A percentile compares a stretch with the other conserved stretches of the same genome.
Conservation (phyloP, 768 basidiomycete genomes). For the Phlebiopsis flavidoalba region DNA sequence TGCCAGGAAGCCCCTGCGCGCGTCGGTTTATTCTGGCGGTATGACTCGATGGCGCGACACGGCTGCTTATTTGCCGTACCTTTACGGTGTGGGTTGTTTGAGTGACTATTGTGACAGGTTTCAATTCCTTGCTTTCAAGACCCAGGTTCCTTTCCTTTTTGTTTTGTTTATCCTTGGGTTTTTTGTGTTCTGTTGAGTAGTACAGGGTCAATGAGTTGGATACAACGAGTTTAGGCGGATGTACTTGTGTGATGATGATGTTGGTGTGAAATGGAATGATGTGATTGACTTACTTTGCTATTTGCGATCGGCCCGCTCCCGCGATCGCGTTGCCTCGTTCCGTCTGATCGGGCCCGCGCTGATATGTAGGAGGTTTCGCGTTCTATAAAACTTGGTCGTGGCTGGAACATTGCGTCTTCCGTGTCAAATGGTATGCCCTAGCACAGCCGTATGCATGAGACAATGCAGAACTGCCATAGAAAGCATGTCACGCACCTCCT, state of each 20-base stretch:
- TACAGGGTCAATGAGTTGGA: too few relatives aligned
- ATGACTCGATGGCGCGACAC: slow-evolving; percentile 43
- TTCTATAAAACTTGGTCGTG: slow-evolving; percentile 36
- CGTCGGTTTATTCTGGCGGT: slow-evolving; percentile 79
- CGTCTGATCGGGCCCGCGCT: neutral
- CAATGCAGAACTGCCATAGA: neutral
- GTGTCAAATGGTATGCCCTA: slow-evolving; percentile 75
- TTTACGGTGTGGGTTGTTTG: too few relatives aligned
- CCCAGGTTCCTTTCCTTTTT: too few relatives aligned
- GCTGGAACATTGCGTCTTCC: slow-evolving; percentile 77
- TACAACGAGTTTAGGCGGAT: too few relatives aligned
- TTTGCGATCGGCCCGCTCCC: too few relatives aligned
- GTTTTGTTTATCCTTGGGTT: too few relatives aligned
- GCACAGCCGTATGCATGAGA: neutral
- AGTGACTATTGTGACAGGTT: neutral
- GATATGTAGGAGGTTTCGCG: slow-evolving; percentile 6
- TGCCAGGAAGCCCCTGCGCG: slow-evolving; percentile 73
- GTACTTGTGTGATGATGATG: too few relatives aligned
- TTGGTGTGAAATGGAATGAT: too few relatives aligned
- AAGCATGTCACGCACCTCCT: slow-evolving; percentile 44
- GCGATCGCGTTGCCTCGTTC: too few relatives aligned
- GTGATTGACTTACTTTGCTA: too few relatives aligned
- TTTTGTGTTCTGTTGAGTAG: too few relatives aligned
- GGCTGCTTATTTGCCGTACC: slow-evolving; percentile 18
- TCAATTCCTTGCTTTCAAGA: too few relatives aligned